Evolutionary conservation across 768 basidiomycete species (phyloP).

Genomic region (Lanmaoa pseudosensibilis): DNA sequence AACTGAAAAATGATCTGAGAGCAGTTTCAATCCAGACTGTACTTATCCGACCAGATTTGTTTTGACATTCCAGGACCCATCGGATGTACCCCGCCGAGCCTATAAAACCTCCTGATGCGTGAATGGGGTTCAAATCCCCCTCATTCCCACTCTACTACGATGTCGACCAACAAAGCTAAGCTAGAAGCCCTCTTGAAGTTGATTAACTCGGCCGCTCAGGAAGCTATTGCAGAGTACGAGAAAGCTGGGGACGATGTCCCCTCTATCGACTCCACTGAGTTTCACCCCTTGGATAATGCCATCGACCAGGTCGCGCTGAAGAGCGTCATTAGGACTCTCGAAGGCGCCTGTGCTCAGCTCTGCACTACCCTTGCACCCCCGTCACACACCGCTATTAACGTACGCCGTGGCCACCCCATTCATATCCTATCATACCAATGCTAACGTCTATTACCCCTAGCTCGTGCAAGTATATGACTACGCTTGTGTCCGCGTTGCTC

Average conservation of each 20-base stretch:
- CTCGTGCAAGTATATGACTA: constrained; percentile 29
- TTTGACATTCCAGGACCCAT: background rate
- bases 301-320: constrained; percentile 24
- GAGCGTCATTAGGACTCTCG: constrained; percentile 28
- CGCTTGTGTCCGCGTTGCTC: constrained; percentile 31
- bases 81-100: background rate
- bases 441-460: constrained; percentile 3
- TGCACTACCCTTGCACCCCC: constrained; percentile 37
- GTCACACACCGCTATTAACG: constrained; percentile 34
- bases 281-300: constrained; percentile 37
- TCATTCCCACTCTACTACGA: background rate
- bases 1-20: background rate
- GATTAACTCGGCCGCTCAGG: constrained; percentile 32
- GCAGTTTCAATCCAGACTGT: background rate
- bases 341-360: constrained; percentile 39
- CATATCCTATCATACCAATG: background rate
- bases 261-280: constrained; percentile 34
- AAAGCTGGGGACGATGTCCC: constrained; percentile 28
- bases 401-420: constrained; percentile 10
- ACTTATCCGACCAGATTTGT: background rate
- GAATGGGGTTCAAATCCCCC: background rate
- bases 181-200: constrained; percentile 31
- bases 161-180: constrained; percentile 25
- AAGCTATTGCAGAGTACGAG: constrained; percentile 37
- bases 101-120: background rate